Evolutionary conservation across 1,284 basidiomycete species (phyloP).

Genomic region (Stereum hirsutum): DNA sequence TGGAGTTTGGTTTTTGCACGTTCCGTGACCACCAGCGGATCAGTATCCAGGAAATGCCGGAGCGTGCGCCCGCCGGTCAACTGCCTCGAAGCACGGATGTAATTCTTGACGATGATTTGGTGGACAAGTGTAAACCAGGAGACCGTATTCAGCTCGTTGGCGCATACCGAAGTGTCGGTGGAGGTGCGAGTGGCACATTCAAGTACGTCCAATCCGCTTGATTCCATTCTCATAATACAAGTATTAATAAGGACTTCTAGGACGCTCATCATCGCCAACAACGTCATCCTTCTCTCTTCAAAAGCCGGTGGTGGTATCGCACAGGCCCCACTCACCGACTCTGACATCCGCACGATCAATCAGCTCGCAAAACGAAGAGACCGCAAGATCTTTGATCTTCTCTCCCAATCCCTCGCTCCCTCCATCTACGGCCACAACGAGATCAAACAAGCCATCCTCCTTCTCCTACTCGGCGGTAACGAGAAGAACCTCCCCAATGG

Average conservation of each 20-base stretch:
- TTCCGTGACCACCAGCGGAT: conserved; percentile 98
- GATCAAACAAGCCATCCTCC: conserved; percentile 91
- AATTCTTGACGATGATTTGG: conserved; percentile 93
- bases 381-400: conserved; percentile 77
- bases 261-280: conserved; percentile 92
- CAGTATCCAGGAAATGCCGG: conserved; percentile 99
- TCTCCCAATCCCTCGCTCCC: conserved; percentile 93
- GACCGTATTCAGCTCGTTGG: conserved; percentile 97
- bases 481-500: conserved; percentile 98
- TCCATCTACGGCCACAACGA: conserved; percentile 96
- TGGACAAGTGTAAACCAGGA: conserved; percentile 96
- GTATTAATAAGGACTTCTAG: conserved; percentile 29
- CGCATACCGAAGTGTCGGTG: conserved; percentile 89
- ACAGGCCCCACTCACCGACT: conserved; percentile 87
- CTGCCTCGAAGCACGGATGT: conserved; percentile 94
- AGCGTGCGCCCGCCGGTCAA: conserved; percentile 95
- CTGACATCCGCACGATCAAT: conserved; percentile 95
- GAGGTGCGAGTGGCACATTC: conserved; percentile 83
- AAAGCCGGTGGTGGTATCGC: conserved; percentile 96
- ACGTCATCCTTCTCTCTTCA: conserved; percentile 92
- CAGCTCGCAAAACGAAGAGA: conserved; percentile 79
- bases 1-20: conserved; percentile 88
- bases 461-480: conserved; percentile 90
- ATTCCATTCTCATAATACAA: conserved; percentile 9
- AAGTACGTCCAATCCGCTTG: conserved; percentile 50